phyloP scores from a whole-genome alignment of 306 rosid species.

The Leucaena leucocephala region DNA sequence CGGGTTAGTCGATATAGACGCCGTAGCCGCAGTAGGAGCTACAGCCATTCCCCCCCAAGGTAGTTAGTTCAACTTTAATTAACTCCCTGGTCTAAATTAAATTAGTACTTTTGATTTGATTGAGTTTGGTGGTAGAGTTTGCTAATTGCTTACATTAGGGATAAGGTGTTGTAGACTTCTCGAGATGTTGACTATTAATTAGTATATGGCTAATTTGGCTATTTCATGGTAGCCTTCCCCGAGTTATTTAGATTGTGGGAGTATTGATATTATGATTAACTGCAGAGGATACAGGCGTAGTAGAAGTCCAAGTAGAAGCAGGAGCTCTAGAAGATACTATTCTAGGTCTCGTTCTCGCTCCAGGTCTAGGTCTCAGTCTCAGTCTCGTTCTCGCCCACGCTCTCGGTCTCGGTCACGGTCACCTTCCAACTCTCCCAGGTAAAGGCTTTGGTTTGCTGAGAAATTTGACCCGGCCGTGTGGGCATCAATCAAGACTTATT shows the following conservation, averaged over 20 bases:
- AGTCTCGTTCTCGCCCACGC: slow-evolving; percentile 35
- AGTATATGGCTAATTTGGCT: not conserved
- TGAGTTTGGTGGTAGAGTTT: slow-evolving; percentile 12
- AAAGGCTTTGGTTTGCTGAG: slow-evolving; percentile 6
- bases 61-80: slow-evolving; percentile 31
- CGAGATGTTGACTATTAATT: not conserved
- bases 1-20: slow-evolving; percentile 74
- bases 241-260: slow-evolving; percentile 1
- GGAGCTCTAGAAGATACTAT: slow-evolving; percentile 64
- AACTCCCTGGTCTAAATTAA: not conserved
- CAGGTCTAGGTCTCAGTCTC: slow-evolving; percentile 46
- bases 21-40: slow-evolving; percentile 77
- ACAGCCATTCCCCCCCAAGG: slow-evolving; percentile 91
- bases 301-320: slow-evolving; percentile 86
- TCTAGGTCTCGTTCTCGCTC: slow-evolving; percentile 66
- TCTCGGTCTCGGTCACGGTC: slow-evolving; percentile 44
- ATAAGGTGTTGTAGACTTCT: slow-evolving; percentile 2
- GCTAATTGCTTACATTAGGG: not conserved
- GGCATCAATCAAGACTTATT: slow-evolving; percentile 33
- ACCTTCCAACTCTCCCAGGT: slow-evolving; percentile 83
- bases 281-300: slow-evolving; percentile 74
- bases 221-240: too few species aligned
- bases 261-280: slow-evolving; percentile 15
- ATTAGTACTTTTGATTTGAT: slow-evolving; percentile 14
- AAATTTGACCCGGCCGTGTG: not conserved